A percentile compares a stretch with the other conserved stretches of the same genome.
Conservation (phyloP, 2,329 filamentous ascomycete species). For the Malbranchea zuffiana region DNA sequence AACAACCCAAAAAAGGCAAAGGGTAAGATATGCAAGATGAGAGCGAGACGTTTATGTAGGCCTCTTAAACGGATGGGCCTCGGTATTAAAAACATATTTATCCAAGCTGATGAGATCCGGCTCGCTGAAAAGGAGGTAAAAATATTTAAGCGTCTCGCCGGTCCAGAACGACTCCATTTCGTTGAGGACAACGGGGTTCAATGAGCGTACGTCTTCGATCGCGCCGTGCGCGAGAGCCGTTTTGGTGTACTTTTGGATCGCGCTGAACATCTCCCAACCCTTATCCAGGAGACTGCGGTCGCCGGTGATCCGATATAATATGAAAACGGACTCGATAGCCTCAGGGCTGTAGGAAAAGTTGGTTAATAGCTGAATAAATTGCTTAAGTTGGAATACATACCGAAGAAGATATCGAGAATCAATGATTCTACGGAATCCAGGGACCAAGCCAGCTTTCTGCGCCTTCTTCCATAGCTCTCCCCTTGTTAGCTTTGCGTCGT, state of each 20-base stretch:
- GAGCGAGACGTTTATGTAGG: constrained; percentile 1
- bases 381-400: constrained; percentile 6
- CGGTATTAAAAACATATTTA: constrained; percentile 53
- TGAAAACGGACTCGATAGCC: constrained; percentile 79
- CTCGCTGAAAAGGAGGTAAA: constrained; percentile 68
- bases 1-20: no score
- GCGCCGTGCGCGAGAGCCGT: constrained; percentile 58
- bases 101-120: constrained; percentile 57
- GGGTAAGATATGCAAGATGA: background rate
- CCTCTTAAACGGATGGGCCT: constrained; percentile 42
- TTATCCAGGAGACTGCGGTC: constrained; percentile 64
- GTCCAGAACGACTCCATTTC: constrained; percentile 85
- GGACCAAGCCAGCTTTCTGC: constrained; percentile 10
- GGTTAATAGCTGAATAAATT: background rate
- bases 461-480: constrained; percentile 2
- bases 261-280: constrained; percentile 76
- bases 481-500: constrained; percentile 5
- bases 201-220: constrained; percentile 16
- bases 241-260: constrained; percentile 55
- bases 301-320: constrained; percentile 82
- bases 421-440: constrained; percentile 10
- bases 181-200: constrained; percentile 30
- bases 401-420: constrained; percentile 13
- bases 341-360: constrained; percentile 48
- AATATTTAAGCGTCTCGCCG: constrained; percentile 86